Evolutionary conservation across 2,329 filamentous ascomycete species (phyloP).

Genomic region (Rhinocladiella similis): DNA sequence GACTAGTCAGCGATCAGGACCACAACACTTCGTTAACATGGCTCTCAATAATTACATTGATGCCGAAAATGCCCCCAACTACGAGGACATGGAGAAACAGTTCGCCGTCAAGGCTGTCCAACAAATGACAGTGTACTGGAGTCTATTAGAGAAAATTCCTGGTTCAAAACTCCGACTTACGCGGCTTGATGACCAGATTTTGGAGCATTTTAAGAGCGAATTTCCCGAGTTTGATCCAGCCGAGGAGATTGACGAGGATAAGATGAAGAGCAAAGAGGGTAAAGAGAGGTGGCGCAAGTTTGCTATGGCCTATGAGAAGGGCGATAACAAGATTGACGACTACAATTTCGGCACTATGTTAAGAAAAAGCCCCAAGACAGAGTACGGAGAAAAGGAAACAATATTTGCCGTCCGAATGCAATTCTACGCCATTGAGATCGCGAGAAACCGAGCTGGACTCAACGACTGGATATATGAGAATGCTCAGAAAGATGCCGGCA

Average conservation of each 20-base stretch:
- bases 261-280: slow-evolving; percentile 96
- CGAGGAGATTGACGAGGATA: slow-evolving; percentile 78
- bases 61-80: slow-evolving; percentile 66
- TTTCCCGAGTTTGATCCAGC: slow-evolving; percentile 92
- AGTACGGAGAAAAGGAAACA: slow-evolving; percentile 85
- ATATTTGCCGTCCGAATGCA: slow-evolving; percentile 88
- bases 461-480: slow-evolving; percentile 98
- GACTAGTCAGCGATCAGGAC: no score
- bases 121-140: slow-evolving; percentile 97
- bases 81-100: slow-evolving; percentile 92
- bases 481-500: slow-evolving; percentile 61
- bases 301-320: slow-evolving; percentile 87
- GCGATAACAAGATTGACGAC: slow-evolving; percentile 71
- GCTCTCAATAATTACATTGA: slow-evolving; percentile 34
- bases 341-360: slow-evolving; percentile 98
- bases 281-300: slow-evolving; percentile 96
- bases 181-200: slow-evolving; percentile 92
- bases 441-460: slow-evolving; percentile 77
- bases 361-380: slow-evolving; percentile 71
- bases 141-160: slow-evolving; percentile 84
- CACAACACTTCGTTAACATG: slow-evolving; percentile 5
- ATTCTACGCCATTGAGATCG: slow-evolving; percentile 77
- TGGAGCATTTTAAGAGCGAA: slow-evolving; percentile 79
- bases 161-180: slow-evolving; percentile 89
- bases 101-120: slow-evolving; percentile 98